Conservation (phyloP, 495 filamentous ascomycete species). For the Massariosphaeria phaeospora region DNA sequence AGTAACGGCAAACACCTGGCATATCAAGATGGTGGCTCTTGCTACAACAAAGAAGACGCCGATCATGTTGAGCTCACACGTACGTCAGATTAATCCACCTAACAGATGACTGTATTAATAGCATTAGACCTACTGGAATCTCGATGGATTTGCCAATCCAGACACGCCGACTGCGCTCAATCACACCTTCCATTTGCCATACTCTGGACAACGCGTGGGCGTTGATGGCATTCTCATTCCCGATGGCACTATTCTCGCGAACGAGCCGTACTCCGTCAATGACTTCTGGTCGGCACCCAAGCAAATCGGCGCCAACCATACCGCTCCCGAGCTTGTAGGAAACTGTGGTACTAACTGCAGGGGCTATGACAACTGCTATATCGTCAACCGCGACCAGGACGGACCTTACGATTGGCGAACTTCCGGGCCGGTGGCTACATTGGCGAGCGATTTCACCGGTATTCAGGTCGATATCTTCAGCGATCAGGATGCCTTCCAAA, state of each 20-base stretch:
- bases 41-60: conserved; percentile 49
- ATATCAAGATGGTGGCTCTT: conserved; percentile 39
- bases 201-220: conserved; percentile 63
- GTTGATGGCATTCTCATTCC: conserved; percentile 74
- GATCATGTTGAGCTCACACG: conserved; percentile 55
- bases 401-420: conserved; percentile 56
- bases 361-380: conserved; percentile 57
- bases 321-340: conserved; percentile 47
- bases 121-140: conserved; percentile 74
- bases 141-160: conserved; percentile 63
- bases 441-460: conserved; percentile 41
- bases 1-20: conserved; percentile 38
- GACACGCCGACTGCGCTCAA: conserved; percentile 61
- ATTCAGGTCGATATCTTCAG: conserved; percentile 34
- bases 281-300: conserved; percentile 72
- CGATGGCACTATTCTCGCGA: conserved; percentile 65
- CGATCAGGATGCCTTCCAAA: conserved; percentile 37
- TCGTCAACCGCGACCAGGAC: conserved; percentile 44
- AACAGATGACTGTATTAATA: not conserved
- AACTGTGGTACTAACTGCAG: conserved; percentile 61
- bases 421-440: conserved; percentile 55
- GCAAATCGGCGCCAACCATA: conserved; percentile 65
- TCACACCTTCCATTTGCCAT: conserved; percentile 64
- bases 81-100: conserved; percentile 41
- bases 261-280: conserved; percentile 53